Conservation (phyloP, 768 basidiomycete genomes). For the Pleurotus eryngii region DNA sequence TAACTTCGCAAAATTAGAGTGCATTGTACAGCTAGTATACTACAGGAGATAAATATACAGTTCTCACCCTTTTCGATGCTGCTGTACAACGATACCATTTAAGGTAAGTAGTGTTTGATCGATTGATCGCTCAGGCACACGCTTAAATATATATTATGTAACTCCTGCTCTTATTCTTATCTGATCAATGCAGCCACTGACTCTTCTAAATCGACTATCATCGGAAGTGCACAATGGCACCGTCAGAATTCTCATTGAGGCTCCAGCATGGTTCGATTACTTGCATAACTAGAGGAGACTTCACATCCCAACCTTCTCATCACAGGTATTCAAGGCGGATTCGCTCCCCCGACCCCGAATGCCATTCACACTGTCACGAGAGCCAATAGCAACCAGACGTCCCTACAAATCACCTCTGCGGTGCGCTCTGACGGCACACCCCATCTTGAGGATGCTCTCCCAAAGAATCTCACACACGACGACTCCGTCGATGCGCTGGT, state of each 20-base stretch:
- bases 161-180: too few relatives aligned
- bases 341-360: conserved; percentile 62
- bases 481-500: conserved; percentile 38
- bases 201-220: not conserved
- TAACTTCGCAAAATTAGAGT: too few relatives aligned
- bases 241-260: conserved; percentile 50
- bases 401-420: conserved; percentile 42
- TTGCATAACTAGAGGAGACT: too few relatives aligned
- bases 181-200: too few relatives aligned
- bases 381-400: conserved; percentile 24
- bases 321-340: conserved; percentile 73
- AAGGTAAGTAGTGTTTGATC: too few relatives aligned
- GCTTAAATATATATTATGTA: too few relatives aligned
- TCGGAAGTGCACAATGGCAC: conserved; percentile 29
- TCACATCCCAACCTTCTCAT: too few relatives aligned
- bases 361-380: conserved; percentile 53
- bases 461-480: conserved; percentile 36
- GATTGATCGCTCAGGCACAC: too few relatives aligned
- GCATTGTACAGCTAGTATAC: too few relatives aligned
- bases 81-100: too few relatives aligned
- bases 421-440: conserved; percentile 48
- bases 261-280: conserved; percentile 54
- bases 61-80: too few relatives aligned
- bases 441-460: conserved; percentile 33
- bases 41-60: too few relatives aligned